A percentile compares a stretch with the other conserved stretches of the same genome.
Evolutionary conservation across 73 alveolate species (phyloP).

Genomic region (Symbiodinium pilosum): DNA sequence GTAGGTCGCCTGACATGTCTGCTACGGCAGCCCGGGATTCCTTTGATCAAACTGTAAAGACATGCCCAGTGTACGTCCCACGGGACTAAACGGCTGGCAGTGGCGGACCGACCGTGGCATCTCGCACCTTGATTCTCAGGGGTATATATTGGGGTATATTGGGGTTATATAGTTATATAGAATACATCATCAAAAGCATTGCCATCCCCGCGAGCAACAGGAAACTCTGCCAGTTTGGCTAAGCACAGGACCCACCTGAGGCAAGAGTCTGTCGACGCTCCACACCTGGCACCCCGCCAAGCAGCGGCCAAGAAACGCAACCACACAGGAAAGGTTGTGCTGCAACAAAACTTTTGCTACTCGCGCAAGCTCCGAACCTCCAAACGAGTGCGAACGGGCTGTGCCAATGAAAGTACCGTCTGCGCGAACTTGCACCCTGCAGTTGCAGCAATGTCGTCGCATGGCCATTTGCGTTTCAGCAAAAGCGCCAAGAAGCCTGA

Average conservation of each 20-base stretch:
- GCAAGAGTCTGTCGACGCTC: slow-evolving; percentile 14
- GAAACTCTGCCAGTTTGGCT: neutral
- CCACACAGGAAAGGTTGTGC: neutral
- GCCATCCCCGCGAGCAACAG: no score
- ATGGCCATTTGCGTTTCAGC: neutral
- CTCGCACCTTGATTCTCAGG: neutral
- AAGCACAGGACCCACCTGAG: neutral
- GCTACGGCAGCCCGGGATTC: neutral
- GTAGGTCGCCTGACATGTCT: neutral
- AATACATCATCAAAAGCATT: no score
- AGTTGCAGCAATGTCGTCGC: no score
- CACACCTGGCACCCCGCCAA: neutral
- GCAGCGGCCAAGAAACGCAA: neutral
- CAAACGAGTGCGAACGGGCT: neutral
- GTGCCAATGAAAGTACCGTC: slow-evolving; percentile 4
- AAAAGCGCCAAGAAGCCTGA: neutral
- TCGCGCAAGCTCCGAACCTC: neutral
- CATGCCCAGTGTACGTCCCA: neutral
- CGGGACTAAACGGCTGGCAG: slow-evolving; percentile 4
- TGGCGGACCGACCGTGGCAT: slow-evolving; percentile 13
- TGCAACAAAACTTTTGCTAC: neutral
- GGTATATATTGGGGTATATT: no score
- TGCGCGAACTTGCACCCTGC: neutral
- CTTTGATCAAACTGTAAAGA: neutral
- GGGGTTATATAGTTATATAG: no score